phyloP scores from a whole-genome alignment of 768 basidiomycete species.

The Boletus insuetus region DNA sequence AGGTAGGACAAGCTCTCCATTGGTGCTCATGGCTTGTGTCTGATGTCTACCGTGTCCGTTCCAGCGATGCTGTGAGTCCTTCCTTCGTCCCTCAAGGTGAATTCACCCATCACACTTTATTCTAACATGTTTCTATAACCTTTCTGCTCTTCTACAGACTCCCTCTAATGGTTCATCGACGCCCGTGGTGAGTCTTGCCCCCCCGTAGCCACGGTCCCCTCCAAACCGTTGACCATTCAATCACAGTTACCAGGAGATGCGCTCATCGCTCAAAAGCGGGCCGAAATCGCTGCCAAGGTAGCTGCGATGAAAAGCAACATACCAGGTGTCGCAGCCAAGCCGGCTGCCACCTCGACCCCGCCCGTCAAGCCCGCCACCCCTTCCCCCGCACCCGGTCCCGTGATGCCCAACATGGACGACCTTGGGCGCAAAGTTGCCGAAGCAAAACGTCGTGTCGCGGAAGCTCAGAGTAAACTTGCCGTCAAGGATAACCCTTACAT shows the following conservation, averaged over 20 bases:
- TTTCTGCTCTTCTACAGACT: slow-evolving; percentile 46
- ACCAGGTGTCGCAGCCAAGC: slow-evolving; percentile 29
- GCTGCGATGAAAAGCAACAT: slow-evolving; percentile 63
- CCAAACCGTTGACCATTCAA: slow-evolving; percentile 1
- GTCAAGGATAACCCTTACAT: slow-evolving; percentile 87
- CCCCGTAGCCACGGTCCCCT: not conserved
- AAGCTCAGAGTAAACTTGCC: slow-evolving; percentile 73
- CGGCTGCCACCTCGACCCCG: slow-evolving; percentile 25
- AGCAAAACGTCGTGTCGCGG: slow-evolving; percentile 80
- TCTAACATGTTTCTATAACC: slow-evolving; percentile 74
- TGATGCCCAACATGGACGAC: slow-evolving; percentile 53
- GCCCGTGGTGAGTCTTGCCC: slow-evolving; percentile 41
- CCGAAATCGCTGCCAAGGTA: slow-evolving; percentile 82
- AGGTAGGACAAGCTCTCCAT: slow-evolving; percentile 44
- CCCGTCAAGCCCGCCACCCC: slow-evolving; percentile 27
- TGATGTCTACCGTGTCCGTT: slow-evolving; percentile 20
- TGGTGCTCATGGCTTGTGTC: slow-evolving; percentile 3
- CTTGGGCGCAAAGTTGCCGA: slow-evolving; percentile 74
- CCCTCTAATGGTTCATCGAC: slow-evolving; percentile 44
- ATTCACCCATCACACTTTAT: slow-evolving; percentile 48
- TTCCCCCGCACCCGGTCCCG: slow-evolving; percentile 40
- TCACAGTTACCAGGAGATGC: slow-evolving; percentile 51
- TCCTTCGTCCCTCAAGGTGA: slow-evolving; percentile 62
- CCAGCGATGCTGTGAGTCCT: slow-evolving; percentile 66
- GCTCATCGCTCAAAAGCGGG: slow-evolving; percentile 78